Evolutionary conservation across 495 filamentous ascomycete genomes (phyloP), one percentile per base, ranked within the genome.

Genomic region (Halenospora varia): DNA sequence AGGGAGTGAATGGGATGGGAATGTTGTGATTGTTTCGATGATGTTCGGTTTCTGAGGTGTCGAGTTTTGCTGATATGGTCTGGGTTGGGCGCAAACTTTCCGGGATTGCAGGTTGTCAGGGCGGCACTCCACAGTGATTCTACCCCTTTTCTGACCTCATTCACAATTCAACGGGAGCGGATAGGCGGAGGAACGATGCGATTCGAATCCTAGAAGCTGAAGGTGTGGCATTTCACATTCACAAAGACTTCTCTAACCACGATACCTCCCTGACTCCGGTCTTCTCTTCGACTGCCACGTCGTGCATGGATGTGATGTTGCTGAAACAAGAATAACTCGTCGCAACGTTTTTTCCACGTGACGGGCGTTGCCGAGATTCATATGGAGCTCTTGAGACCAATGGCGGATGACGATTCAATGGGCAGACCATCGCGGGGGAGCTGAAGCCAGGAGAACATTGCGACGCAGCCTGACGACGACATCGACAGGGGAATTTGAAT

Each of bases 31-130:
- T 25, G 57, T 48, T 48, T 18, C 13, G 19, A 45, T 41, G 57
- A 25, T 22, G 46, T 57, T 47, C 25, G 23, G 24, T 48, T 49
- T 56, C 45, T 48, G 44, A n/a, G n/a, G n/a, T n/a, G 23, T 17
- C 25, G 40, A 50, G 26, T 58, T 45, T 50, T 50, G 53, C 53
- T 55, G 53, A 55, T 48, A 49, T 49, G 54, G 42, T 40, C 46
- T 56, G 54, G 44, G 54, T 49, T 41, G 35, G 54, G 53, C 53
- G 40, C 46, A 15, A 13, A 4, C 53, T 47, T 55, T 42, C 53
- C 53, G 17, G 18, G 18, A 9, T 6, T 22, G 22, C 15, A 54
- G 22, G 13, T 10, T 54, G 51, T 20, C 20, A 17, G 39, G 18
- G 51, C 25, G 51, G 25, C 20, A 51, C 23, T 49, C 13, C 2